These are phyloP conservation scores for Eucalyptus shirleyi DNA, from an alignment of 345 rosid genomes.

Conservation along the genomic window DNA sequence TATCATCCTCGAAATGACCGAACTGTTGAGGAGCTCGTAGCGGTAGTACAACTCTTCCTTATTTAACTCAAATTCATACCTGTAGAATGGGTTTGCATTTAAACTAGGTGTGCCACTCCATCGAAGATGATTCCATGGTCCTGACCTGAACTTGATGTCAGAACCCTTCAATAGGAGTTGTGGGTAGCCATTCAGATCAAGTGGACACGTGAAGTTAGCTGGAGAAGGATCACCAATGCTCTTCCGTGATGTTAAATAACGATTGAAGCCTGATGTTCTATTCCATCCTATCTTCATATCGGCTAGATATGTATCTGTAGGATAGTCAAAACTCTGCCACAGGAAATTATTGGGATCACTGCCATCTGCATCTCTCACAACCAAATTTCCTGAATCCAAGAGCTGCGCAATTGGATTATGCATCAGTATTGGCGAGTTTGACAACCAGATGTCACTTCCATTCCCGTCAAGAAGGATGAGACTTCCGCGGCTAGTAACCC, in stretches of 20 bases:
- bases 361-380: slow-evolving; percentile 5
- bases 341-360: background rate
- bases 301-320: slow-evolving; percentile 21
- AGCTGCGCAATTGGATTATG: slow-evolving; percentile 15
- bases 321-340: slow-evolving; percentile 61
- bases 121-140: slow-evolving; percentile 31
- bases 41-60: slow-evolving; percentile 14
- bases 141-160: too few species aligned
- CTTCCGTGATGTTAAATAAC: slow-evolving; percentile 27
- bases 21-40: slow-evolving; percentile 4
- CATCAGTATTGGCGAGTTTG: background rate
- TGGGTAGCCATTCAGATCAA: slow-evolving; percentile 19
- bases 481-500: background rate
- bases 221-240: slow-evolving; percentile 24
- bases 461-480: background rate
- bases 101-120: slow-evolving; percentile 23
- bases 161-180: slow-evolving; percentile 11
- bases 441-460: background rate
- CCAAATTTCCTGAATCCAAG: slow-evolving; percentile 33
- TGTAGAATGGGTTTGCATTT: background rate
- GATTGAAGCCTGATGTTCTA: slow-evolving; percentile 6
- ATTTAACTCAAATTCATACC: slow-evolving; percentile 1
- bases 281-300: slow-evolving; percentile 43
- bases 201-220: slow-evolving; percentile 3
- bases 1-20: slow-evolving; percentile 10